Evolutionary conservation across 2,329 filamentous ascomycete genomes (phyloP).

Genomic region (Pseudogymnoascus sp.): DNA sequence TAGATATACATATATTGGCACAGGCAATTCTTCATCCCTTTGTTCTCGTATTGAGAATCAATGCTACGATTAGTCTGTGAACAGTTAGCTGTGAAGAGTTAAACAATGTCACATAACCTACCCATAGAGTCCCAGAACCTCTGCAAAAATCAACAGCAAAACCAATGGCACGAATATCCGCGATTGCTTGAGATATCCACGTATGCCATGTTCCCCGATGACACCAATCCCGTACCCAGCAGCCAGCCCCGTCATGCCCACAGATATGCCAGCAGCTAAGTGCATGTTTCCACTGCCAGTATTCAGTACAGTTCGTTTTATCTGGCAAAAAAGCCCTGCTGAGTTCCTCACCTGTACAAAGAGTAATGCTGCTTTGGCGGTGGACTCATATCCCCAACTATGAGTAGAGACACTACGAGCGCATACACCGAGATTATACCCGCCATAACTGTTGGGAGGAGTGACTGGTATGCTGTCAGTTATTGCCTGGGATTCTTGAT

Average conservation of each 20-base stretch:
- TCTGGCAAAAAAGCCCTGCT: neutral
- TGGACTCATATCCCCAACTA: neutral
- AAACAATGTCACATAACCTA: neutral
- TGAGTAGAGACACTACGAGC: neutral
- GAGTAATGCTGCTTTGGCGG: neutral
- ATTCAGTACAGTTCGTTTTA: neutral
- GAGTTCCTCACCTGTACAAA: neutral
- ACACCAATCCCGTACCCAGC: neutral
- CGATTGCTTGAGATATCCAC: neutral
- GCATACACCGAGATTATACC: slow-evolving; percentile 1
- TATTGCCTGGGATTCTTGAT: too few species aligned
- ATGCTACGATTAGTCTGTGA: neutral
- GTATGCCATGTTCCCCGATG: slow-evolving; percentile 1
- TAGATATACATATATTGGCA: neutral
- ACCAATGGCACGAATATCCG: slow-evolving; percentile 6
- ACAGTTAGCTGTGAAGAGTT: neutral
- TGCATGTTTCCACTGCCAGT: neutral
- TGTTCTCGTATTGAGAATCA: neutral
- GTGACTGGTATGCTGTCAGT: neutral
- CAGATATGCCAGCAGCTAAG: neutral
- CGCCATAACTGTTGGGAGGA: neutral
- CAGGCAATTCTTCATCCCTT: neutral
- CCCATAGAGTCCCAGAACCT: neutral
- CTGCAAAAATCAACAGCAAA: neutral
- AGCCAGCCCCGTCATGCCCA: neutral